Evolutionary conservation across 352 stramenopile genomes (phyloP), one percentile per base, ranked within the genome.

Genomic region (Halophytophthora polymorphica): DNA sequence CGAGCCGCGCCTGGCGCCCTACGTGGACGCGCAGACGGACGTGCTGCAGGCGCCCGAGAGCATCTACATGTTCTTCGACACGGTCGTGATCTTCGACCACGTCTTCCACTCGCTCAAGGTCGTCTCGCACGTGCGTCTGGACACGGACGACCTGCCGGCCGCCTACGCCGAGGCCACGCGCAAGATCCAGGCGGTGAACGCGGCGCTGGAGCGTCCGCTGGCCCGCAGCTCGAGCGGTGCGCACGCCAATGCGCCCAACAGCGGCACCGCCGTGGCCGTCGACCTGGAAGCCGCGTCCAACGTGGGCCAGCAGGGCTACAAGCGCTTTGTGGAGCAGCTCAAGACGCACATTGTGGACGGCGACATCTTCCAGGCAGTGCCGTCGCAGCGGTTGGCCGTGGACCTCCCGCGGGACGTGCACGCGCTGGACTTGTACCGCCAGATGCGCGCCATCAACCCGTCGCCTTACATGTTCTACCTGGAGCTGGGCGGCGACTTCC

Each of bases 11-110:
- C 73, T 94, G 28, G 83, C 80, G 37, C 83, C 84, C 2, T 90
- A 78, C 48, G 71, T 96, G 31, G 79, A 82, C 21, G 60, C 63
- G 7, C 86, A 96, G 53, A 73, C 69, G 40, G 84, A 96, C 53
- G 73, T 93, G 50, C 58, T 96, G 14, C 53, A 86, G 25, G 78
- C 94, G 17, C 86, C 86, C 14, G 86, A 96, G 66, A 93, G 83
- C 56, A 88, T 93, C 58, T 96, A 93, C 64, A 96, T 96, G 86
- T 83, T 96, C 54, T 93, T 93, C 38, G 78, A 95, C 66, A 94
- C 84, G 47, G 72, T 94, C 36, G 78, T 96, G 37, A 83, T 95
- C 28, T 96, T 96, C 57, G 86, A 96, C 63, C 86, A 95, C 66
- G 84, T 93, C 8, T 92, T 92, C 60, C 84, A 96, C 66, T 90